Base-by-base conservation (phyloP, 2,329 filamentous ascomycete species). In the Phaeosphaeria sp. region DNA sequence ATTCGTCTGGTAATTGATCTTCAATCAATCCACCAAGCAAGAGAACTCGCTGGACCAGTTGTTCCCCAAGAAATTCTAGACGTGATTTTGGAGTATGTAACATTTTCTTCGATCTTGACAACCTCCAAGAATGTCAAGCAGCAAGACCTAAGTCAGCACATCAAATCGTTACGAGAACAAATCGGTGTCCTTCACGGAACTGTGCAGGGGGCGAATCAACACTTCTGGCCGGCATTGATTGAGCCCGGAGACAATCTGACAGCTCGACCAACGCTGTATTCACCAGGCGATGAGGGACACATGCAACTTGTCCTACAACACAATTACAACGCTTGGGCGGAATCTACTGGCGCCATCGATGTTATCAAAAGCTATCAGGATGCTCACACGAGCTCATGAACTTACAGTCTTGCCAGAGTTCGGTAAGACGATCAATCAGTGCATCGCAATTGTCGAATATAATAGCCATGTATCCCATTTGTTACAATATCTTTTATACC, bases 1-100 rank as follows among this genome's bases (percentile, higher is more conserved):
- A 66, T 78, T 50, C 72, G 71, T 47, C 54, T 80, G 1, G 55
- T 77, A 3, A 57, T 77, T 10, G 73, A 78, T 5, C 59, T 77
- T 27, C 63, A 74, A 27, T 23, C 25, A 77, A 54, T 63, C n/a
- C 60, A 66, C 13, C 52, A 53, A 7, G 48, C 59, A n/a, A 39
- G 20, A 23, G 21, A 51, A 17, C 10, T 21, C 6, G 55, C 70
- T 11, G 56, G 54, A 18, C 41, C 56, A n/a, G 61, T 60, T 33
- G 36, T 73, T n/a, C 73, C 76, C 6, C 64, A 50, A 39, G 73
- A 77, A 51, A 54, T 77, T 21, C 54, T 75, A 22, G 59, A 76
- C 50, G 44, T 49, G 2, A 67, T 76, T 30, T 62, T 58, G 17
- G 41, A 20, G 3, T 50, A 66, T n/a, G 47, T 70, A 39, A 36